Base-by-base conservation (phyloP, 1,139 yeast species). In the Yamadazyma blattariae region DNA sequence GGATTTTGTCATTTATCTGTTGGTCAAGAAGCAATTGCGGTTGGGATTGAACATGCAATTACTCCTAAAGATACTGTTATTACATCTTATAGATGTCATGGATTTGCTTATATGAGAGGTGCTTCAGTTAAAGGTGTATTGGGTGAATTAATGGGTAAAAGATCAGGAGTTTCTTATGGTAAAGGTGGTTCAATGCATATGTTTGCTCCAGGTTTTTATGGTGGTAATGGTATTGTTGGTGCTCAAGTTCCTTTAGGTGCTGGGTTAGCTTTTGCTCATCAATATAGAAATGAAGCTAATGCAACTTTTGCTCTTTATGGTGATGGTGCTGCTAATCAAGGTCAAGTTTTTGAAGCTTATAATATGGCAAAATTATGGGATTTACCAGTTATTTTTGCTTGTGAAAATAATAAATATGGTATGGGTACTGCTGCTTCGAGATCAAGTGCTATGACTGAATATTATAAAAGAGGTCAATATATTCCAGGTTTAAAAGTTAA, bases 131-230 rank as follows among this genome's bases (percentile, higher is more conserved):
- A 86, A 66, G 82, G 78, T 41, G 95, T 92, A 43, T 72, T 94
- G 53, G 97, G 96, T 44, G 98, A 92, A 70, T 76, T 92, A 65
- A 85, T 92, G 90, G 98, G 98, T 54, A 86, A 85, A 71, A 82
- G 96, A 71, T 70, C 83, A 39, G 98, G 98, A 71, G 94, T 87
- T 45, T 85, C 97, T 30, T 83, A 72, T 67, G 98, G 98, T 71
- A 92, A 92, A 70, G 98, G 98, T 70, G 98, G 98, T 52, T 92
- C 98, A 45, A 92, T 92, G 98, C 98, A 92, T 73, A 87, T 92
- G 92, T 92, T 84, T 64, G 87, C 95, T 37, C 82, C 83, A 32
- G 92, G 94, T 43, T 92, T 92, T 74, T 92, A 84, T 67, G 98
- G 98, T 61, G 98, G 98, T 69, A 92, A 92, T 70, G 98, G 98